Evolutionary conservation across 108 stramenopile genomes (phyloP).

Genomic region (Nitzschia inconspicua): DNA sequence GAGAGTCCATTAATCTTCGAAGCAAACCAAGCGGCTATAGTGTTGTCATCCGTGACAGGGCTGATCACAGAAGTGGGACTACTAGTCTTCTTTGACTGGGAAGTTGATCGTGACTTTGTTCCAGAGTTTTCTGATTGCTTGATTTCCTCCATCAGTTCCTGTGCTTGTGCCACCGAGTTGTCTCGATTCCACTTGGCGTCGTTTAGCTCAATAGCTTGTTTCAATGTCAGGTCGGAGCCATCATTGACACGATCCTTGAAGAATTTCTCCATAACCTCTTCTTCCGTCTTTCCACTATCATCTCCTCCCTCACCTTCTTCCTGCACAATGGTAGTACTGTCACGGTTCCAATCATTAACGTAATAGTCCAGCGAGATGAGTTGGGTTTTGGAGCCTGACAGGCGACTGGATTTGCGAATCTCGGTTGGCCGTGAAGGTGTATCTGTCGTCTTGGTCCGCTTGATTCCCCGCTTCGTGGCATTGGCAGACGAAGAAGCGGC

Average conservation of each 20-base stretch:
- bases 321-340: conserved; percentile 15
- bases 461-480: not conserved
- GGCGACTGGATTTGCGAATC: conserved; percentile 20
- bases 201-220: conserved; percentile 47
- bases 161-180: conserved; percentile 26
- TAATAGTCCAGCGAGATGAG: conserved; percentile 25
- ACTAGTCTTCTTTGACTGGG: not conserved
- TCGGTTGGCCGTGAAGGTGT: not conserved
- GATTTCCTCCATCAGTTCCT: conserved; percentile 26
- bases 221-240: conserved; percentile 52
- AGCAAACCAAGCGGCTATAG: conserved; percentile 1
- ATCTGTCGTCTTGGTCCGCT: not conserved
- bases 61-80: conserved; percentile 25
- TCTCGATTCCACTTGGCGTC: conserved; percentile 62
- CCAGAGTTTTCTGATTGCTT: not conserved
- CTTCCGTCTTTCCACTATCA: not conserved
- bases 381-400: conserved; percentile 9
- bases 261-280: conserved; percentile 4
- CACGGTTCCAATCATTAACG: conserved; percentile 16
- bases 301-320: conserved; percentile 10
- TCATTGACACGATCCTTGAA: conserved; percentile 71
- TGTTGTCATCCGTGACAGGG: not conserved
- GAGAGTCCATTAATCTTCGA: conserved; percentile 39
- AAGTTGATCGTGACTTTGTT: not conserved
- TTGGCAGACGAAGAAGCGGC: not conserved